Evolutionary conservation across 495 filamentous ascomycete genomes (phyloP).

Genomic region (Hyaloscypha variabilis): DNA sequence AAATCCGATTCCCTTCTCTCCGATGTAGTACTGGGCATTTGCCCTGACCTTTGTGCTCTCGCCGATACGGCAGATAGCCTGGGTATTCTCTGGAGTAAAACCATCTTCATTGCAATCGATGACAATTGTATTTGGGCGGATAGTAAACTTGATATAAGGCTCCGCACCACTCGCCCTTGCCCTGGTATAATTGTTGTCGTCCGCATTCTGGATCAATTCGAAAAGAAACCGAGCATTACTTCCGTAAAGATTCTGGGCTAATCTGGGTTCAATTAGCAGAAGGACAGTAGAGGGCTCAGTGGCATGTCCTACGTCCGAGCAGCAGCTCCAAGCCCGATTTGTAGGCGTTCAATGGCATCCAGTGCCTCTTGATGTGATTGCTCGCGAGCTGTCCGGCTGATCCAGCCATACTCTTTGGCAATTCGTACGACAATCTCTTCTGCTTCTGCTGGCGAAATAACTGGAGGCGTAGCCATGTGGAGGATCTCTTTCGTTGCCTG

Average conservation of each 20-base stretch:
- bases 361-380: not conserved
- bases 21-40: constrained; percentile 35
- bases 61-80: constrained; percentile 40
- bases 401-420: constrained; percentile 5
- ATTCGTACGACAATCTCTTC: not conserved
- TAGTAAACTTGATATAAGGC: constrained; percentile 32
- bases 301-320: constrained; percentile 14
- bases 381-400: not conserved
- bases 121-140: constrained; percentile 31
- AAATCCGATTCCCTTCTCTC: constrained; percentile 52
- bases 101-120: constrained; percentile 47
- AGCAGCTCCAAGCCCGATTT: constrained; percentile 8
- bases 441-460: constrained; percentile 4
- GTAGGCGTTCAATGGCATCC: not conserved
- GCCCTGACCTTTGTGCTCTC: constrained; percentile 38
- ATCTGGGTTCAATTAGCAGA: constrained; percentile 13
- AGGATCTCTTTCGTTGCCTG: constrained; percentile 4
- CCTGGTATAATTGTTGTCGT: constrained; percentile 39
- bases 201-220: constrained; percentile 48
- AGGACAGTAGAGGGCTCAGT: constrained; percentile 8
- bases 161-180: not conserved
- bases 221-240: constrained; percentile 41
- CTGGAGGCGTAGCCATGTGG: not conserved
- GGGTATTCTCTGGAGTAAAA: constrained; percentile 37
- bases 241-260: constrained; percentile 35